Percentiles rank a stretch among this genome's conserved stretches.
Evolutionary conservation across 768 basidiomycete species (phyloP).

Genomic region (Cystofilobasidium capitatum): DNA sequence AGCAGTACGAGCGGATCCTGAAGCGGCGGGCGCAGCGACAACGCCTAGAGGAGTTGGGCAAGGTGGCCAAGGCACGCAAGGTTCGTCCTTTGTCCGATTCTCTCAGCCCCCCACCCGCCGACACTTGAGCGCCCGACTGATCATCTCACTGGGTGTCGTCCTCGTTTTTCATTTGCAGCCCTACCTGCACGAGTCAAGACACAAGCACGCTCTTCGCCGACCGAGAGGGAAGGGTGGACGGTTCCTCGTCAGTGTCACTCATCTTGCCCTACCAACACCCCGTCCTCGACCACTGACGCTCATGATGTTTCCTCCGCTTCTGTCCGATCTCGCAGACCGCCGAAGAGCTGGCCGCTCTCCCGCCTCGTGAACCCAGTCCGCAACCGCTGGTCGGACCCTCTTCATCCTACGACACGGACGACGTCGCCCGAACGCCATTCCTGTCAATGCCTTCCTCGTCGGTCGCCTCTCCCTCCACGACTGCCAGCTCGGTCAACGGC

Average conservation of each 20-base stretch:
- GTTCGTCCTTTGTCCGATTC: constrained; percentile 42
- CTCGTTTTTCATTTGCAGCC: constrained; percentile 55
- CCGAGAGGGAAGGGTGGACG: constrained; percentile 94
- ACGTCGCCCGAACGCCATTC: not conserved
- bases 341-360: constrained; percentile 27
- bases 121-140: not conserved
- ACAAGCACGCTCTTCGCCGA: constrained; percentile 95
- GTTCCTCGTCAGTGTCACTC: constrained; percentile 51
- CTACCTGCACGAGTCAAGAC: constrained; percentile 94
- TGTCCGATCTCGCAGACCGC: constrained; percentile 22
- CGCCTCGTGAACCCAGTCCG: constrained; percentile 3
- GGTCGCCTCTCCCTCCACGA: not conserved
- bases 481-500: not conserved
- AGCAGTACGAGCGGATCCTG: constrained; percentile 97
- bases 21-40: constrained; percentile 86
- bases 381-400: too few relatives aligned
- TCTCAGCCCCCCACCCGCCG: constrained; percentile 25
- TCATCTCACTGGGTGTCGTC: not conserved
- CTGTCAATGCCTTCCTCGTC: not conserved
- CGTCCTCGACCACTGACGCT: not conserved
- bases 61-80: constrained; percentile 87
- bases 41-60: constrained; percentile 83
- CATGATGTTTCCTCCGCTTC: not conserved
- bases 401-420: not conserved
- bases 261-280: not conserved